phyloP scores from a whole-genome alignment of 169 alveolate genomes.

The Fabrea salina region DNA sequence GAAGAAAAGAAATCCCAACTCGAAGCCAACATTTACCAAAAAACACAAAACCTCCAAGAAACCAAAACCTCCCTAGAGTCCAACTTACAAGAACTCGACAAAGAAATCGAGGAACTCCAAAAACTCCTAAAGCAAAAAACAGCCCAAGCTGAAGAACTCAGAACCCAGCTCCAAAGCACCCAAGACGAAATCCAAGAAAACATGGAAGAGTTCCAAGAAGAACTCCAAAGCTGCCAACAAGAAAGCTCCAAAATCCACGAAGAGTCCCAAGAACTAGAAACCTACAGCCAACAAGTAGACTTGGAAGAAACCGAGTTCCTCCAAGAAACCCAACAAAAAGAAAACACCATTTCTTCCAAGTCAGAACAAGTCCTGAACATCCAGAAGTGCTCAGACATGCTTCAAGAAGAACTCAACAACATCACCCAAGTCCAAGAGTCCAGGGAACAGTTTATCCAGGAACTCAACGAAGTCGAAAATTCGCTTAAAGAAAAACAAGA shows the following conservation, averaged over 20 bases:
- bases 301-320: not conserved
- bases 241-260: not conserved
- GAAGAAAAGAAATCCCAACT: not conserved
- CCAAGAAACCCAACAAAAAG: not conserved
- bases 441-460: not conserved
- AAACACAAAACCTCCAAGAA: not conserved
- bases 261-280: not conserved
- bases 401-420: not conserved
- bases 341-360: not conserved
- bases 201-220: not conserved
- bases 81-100: not conserved
- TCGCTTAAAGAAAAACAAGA: not conserved
- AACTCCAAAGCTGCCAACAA: not conserved
- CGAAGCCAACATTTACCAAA: not conserved
- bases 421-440: not conserved
- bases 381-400: not conserved
- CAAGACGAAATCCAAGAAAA: not conserved
- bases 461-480: not conserved
- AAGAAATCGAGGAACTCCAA: not conserved
- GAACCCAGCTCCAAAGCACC: not conserved
- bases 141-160: not conserved
- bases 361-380: not conserved
- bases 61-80: not conserved
- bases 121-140: not conserved
- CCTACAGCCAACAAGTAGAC: not conserved